Percentiles rank a stretch among this genome's conserved stretches.
phyloP scores from a whole-genome alignment of 176 grass and related monocot genomes.

The Otatea glauca region DNA sequence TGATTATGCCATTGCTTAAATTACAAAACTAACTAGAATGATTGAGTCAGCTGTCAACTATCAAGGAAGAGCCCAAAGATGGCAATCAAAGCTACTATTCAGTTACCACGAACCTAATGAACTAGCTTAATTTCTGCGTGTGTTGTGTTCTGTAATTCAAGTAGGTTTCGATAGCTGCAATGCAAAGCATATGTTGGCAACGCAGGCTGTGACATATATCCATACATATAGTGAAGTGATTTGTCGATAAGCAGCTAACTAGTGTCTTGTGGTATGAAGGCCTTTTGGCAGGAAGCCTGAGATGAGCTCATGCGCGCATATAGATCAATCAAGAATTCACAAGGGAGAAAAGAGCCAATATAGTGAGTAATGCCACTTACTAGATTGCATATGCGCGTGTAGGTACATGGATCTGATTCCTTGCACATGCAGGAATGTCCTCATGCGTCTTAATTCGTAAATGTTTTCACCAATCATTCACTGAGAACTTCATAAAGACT shows the following conservation, averaged over 20 bases:
- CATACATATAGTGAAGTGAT: too few species aligned
- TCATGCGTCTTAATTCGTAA: background rate
- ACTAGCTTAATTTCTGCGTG: too few species aligned
- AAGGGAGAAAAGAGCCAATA: background rate
- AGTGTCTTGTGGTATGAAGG: background rate
- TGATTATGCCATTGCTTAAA: conserved; percentile 42
- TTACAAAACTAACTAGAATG: conserved; percentile 25
- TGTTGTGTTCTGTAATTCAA: too few species aligned
- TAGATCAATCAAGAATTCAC: background rate
- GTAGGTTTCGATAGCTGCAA: too few species aligned
- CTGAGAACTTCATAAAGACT: background rate
- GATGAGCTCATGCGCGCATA: background rate
- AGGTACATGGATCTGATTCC: too few species aligned
- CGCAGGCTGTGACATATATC: too few species aligned
- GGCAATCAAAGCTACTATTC: background rate
- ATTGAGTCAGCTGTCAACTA: conserved; percentile 12
- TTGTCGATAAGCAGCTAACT: too few species aligned
- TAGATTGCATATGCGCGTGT: too few species aligned
- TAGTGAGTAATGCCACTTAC: background rate
- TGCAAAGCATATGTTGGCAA: too few species aligned
- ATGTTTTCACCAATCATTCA: background rate
- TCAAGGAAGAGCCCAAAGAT: conserved; percentile 26
- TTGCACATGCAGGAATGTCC: background rate
- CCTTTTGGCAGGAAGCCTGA: background rate
- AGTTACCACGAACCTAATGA: background rate